Conservation (phyloP, 2,329 filamentous ascomycete species). For the Penicillium hordei region DNA sequence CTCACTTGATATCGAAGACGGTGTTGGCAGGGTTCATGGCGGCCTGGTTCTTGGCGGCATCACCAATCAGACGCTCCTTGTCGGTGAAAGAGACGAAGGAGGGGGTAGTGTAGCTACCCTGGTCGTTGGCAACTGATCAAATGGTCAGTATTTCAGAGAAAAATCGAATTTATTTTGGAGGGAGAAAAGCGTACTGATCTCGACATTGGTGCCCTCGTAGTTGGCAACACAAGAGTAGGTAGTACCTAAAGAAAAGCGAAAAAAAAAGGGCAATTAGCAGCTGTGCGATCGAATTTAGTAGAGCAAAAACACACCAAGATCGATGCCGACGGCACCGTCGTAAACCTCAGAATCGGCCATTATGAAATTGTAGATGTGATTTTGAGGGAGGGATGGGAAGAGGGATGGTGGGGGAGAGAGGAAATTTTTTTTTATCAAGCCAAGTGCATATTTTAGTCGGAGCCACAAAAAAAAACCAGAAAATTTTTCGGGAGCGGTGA, state of each 20-base stretch:
- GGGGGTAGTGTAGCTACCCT: slow-evolving; percentile 97
- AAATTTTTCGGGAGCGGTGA: slow-evolving; percentile 28
- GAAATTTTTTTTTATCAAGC: slow-evolving; percentile 31
- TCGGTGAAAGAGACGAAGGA: slow-evolving; percentile 99
- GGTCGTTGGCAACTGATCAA: slow-evolving; percentile 85
- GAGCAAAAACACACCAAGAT: slow-evolving; percentile 76
- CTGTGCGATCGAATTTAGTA: slow-evolving; percentile 5
- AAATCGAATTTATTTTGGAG: neutral
- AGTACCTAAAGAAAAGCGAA: slow-evolving; percentile 64
- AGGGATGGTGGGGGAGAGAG: slow-evolving; percentile 27
- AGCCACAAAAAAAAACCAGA: slow-evolving; percentile 27
- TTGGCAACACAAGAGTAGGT: slow-evolving; percentile 99
- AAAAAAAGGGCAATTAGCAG: slow-evolving; percentile 6
- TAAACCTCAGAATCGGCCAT: slow-evolving; percentile 60
- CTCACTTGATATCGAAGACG: slow-evolving; percentile 98
- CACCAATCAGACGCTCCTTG: slow-evolving; percentile 98
- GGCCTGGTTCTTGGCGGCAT: slow-evolving; percentile 99
- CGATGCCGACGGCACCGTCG: slow-evolving; percentile 99
- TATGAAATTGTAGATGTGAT: slow-evolving; percentile 23
- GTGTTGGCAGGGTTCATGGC: slow-evolving; percentile 99
- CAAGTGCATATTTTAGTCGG: slow-evolving; percentile 18
- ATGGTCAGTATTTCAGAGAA: slow-evolving; percentile 14
- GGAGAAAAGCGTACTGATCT: slow-evolving; percentile 71
- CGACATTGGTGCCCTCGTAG: slow-evolving; percentile 99
- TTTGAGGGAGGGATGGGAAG: slow-evolving; percentile 21